phyloP scores from a whole-genome alignment of 2,329 filamentous ascomycete genomes.

The Penicillium olsonii region DNA sequence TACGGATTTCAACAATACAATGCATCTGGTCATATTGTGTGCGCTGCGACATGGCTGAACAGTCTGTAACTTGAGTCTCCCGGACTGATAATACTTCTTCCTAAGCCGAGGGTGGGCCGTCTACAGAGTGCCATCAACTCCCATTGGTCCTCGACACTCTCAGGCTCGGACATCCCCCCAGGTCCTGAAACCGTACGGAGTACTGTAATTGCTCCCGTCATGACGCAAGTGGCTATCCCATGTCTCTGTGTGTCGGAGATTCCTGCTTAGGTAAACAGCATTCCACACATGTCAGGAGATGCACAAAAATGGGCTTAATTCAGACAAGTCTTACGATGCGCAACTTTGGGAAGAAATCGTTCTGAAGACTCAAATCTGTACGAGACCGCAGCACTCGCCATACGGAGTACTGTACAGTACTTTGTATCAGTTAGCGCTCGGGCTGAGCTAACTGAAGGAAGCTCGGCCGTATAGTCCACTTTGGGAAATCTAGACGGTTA shows the following conservation, averaged over 20 bases:
- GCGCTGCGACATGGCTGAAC: not conserved
- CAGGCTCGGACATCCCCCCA: not conserved
- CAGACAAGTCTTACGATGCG: not conserved
- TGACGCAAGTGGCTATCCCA: conserved; percentile 24
- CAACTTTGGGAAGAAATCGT: not conserved
- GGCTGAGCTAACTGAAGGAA: not conserved
- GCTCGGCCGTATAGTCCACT: not conserved
- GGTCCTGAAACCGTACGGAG: conserved; percentile 1
- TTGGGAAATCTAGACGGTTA: not conserved
- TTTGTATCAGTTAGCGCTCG: conserved; percentile 7
- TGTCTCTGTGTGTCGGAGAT: conserved; percentile 2
- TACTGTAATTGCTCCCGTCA: not conserved
- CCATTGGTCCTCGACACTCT: not conserved
- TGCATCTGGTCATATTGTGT: no score
- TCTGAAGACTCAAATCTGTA: no score
- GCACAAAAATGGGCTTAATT: not conserved
- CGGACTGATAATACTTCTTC: not conserved
- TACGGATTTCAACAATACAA: no score
- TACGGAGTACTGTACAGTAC: no score
- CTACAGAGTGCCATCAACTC: not conserved
- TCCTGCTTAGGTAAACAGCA: conserved; percentile 8
- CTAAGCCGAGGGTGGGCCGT: not conserved
- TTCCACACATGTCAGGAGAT: conserved; percentile 11
- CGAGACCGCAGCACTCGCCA: no score
- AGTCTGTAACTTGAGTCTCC: not conserved